Conservation (phyloP, 2,329 filamentous ascomycete genomes). For the Epichloe festucae region DNA sequence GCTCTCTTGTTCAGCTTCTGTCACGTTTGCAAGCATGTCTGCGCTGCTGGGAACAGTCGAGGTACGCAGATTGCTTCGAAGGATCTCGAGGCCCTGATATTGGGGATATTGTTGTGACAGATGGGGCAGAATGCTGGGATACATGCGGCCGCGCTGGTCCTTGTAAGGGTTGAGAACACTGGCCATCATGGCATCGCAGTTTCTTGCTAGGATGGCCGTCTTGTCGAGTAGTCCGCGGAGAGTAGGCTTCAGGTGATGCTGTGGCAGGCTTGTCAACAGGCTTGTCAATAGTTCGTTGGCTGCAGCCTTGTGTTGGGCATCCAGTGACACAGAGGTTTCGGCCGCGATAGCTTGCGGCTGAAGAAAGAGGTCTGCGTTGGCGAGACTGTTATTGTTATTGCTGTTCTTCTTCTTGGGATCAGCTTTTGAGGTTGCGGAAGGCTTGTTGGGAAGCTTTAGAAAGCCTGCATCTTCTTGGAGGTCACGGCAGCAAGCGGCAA, state of each 20-base stretch:
- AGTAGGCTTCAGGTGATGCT: slow-evolving; percentile 54
- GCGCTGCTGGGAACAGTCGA: slow-evolving; percentile 14
- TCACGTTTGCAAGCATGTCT: slow-evolving; percentile 16
- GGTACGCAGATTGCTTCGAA: slow-evolving; percentile 47
- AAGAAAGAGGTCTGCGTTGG: slow-evolving; percentile 67
- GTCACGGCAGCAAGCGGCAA: slow-evolving; percentile 63
- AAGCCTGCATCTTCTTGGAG: slow-evolving; percentile 44
- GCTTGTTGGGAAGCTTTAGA: slow-evolving; percentile 26
- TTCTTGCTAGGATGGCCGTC: slow-evolving; percentile 58
- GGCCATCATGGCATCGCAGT: slow-evolving; percentile 62
- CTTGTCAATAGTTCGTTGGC: slow-evolving; percentile 49
- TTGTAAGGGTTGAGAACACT: slow-evolving; percentile 70
- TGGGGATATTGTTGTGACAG: slow-evolving; percentile 52
- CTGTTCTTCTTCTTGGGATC: slow-evolving; percentile 22
- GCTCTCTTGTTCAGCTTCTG: slow-evolving; percentile 26
- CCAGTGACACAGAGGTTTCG: slow-evolving; percentile 22
- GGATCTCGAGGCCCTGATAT: slow-evolving; percentile 55
- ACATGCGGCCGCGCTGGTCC: slow-evolving; percentile 47
- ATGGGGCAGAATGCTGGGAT: slow-evolving; percentile 69
- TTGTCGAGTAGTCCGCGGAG: slow-evolving; percentile 67
- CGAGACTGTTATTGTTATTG: slow-evolving; percentile 15
- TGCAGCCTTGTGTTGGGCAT: slow-evolving; percentile 36
- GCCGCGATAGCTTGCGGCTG: slow-evolving; percentile 21
- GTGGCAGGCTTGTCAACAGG: slow-evolving; percentile 50
- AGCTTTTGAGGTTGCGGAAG: slow-evolving; percentile 14